Percentiles rank a stretch among this genome's conserved stretches.
These are phyloP conservation scores for Lindgomyces ingoldianus DNA, from an alignment of 495 filamentous ascomycete genomes.

Conservation along the genomic window DNA sequence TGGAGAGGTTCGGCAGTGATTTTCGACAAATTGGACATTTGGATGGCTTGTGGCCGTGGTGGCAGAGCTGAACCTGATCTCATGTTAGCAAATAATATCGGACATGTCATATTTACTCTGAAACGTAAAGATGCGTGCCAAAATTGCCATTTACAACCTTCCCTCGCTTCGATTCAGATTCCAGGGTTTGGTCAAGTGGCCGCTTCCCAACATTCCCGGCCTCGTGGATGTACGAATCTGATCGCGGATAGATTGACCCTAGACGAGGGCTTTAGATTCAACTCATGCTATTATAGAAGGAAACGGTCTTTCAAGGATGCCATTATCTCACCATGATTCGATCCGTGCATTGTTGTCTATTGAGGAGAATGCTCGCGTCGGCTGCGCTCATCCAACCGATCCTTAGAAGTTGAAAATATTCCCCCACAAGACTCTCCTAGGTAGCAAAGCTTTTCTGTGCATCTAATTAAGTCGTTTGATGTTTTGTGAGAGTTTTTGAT, in stretches of 20 bases:
- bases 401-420: conserved; percentile 7
- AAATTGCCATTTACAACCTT: background rate
- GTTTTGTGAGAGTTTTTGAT: conserved; percentile 6
- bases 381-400: background rate
- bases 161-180: conserved; percentile 1
- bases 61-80: no score
- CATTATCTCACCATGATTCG: background rate
- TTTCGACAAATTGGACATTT: no score
- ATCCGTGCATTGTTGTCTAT: background rate
- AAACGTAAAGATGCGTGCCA: background rate
- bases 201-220: conserved; percentile 1
- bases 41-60: no score
- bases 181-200: background rate
- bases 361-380: background rate
- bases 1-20: no score
- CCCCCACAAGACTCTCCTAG: conserved; percentile 7
- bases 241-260: background rate
- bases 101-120: background rate
- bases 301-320: no score
- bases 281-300: background rate
- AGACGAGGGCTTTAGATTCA: background rate
- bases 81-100: background rate
- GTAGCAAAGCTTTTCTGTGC: background rate
- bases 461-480: background rate
- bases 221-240: background rate